Evolutionary conservation across 176 grass and related monocot genomes (phyloP).

Genomic region (Tillandsia leiboldiana): DNA sequence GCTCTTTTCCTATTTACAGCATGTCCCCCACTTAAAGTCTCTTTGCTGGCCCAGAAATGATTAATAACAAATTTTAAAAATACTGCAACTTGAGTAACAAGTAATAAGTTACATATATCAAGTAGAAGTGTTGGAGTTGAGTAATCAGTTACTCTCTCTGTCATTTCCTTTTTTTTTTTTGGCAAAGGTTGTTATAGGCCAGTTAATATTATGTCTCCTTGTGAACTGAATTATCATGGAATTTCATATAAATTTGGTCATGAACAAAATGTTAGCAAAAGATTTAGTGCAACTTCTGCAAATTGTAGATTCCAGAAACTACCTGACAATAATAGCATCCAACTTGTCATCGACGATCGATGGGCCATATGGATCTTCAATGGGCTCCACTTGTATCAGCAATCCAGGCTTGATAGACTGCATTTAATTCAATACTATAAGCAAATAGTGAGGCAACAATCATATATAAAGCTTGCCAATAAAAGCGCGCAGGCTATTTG

Average conservation of each 20-base stretch:
- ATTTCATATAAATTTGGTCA: too few species aligned
- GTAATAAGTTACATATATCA: constrained; percentile 8
- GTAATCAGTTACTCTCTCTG: too few species aligned
- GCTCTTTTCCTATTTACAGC: constrained; percentile 55
- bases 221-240: too few species aligned
- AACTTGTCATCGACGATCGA: constrained; percentile 50
- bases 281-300: constrained; percentile 8
- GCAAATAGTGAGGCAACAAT: neutral
- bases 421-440: neutral
- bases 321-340: constrained; percentile 65
- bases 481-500: neutral
- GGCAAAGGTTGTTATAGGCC: too few species aligned
- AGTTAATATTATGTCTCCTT: too few species aligned
- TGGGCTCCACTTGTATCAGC: constrained; percentile 55
- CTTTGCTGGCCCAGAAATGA: constrained; percentile 39
- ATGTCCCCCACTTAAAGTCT: constrained; percentile 42
- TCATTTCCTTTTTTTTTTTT: neutral
- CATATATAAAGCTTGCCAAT: neutral
- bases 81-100: neutral
- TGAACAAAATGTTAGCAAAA: constrained; percentile 12
- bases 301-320: constrained; percentile 4
- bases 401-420: constrained; percentile 52
- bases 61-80: constrained; percentile 9
- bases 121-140: neutral
- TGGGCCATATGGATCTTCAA: constrained; percentile 58